These are phyloP conservation scores for Tolypocladium inflatum DNA, from an alignment of 2,329 filamentous ascomycete genomes.

Conservation along the genomic window DNA sequence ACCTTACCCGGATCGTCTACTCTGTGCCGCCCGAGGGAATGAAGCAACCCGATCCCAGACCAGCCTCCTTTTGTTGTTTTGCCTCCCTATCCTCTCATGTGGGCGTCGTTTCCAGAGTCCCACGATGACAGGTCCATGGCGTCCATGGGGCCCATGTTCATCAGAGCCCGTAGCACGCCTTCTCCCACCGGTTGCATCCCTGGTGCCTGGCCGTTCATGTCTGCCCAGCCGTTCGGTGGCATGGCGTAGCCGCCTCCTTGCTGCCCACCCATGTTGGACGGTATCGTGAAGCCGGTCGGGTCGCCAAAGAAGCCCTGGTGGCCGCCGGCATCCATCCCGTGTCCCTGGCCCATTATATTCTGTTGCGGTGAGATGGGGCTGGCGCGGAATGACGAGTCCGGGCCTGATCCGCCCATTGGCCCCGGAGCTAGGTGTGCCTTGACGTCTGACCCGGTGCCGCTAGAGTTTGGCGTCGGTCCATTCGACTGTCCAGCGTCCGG, in stretches of 20 bases:
- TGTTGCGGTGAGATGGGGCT: slow-evolving; percentile 39
- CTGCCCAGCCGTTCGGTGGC: slow-evolving; percentile 33
- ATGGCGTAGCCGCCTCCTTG: slow-evolving; percentile 28
- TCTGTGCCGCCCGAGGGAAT: not conserved
- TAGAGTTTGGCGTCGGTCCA: slow-evolving; percentile 52
- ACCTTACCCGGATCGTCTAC: not conserved
- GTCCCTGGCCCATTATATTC: slow-evolving; percentile 25
- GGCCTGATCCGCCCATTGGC: slow-evolving; percentile 26
- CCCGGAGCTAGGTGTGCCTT: slow-evolving; percentile 17
- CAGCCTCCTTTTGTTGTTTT: not conserved
- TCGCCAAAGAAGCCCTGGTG: slow-evolving; percentile 31
- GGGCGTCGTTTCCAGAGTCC: slow-evolving; percentile 26
- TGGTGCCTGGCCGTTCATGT: slow-evolving; percentile 26
- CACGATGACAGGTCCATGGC: slow-evolving; percentile 46
- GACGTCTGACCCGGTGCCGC: slow-evolving; percentile 21
- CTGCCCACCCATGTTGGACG: slow-evolving; percentile 11
- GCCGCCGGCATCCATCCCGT: slow-evolving; percentile 22
- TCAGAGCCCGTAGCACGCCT: slow-evolving; percentile 45
- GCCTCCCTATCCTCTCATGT: slow-evolving; percentile 4
- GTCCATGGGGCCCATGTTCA: slow-evolving; percentile 52
- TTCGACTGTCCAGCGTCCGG: slow-evolving; percentile 41
- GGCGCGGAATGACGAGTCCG: slow-evolving; percentile 38
- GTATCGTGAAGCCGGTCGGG: slow-evolving; percentile 25
- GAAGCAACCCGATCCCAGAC: not conserved
- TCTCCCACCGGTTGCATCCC: slow-evolving; percentile 48